phyloP scores from a whole-genome alignment of 495 filamentous ascomycete genomes.

The Penicillium odoratum region DNA sequence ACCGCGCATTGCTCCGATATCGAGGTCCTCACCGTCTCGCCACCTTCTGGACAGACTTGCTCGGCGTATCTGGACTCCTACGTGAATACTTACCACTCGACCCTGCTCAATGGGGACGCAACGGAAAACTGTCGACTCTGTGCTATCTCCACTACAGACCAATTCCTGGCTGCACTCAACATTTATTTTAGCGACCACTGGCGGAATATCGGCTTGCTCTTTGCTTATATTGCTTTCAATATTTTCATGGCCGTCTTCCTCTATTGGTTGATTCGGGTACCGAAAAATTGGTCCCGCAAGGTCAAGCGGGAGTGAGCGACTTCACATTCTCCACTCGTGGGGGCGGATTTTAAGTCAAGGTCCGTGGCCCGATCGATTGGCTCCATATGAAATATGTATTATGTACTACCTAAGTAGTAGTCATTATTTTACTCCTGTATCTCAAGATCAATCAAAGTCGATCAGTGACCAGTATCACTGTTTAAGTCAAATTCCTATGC shows the following conservation, averaged over 20 bases:
- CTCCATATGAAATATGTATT: neutral
- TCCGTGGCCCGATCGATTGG: neutral
- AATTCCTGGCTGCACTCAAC: slow-evolving; percentile 53
- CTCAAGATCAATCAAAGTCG: no score
- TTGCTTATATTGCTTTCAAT: slow-evolving; percentile 76
- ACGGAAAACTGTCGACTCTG: slow-evolving; percentile 63
- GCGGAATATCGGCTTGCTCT: slow-evolving; percentile 73
- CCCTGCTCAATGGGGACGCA: slow-evolving; percentile 51
- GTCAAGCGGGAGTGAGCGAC: slow-evolving; percentile 35
- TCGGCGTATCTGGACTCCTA: slow-evolving; percentile 56
- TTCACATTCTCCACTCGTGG: neutral
- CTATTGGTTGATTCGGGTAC: slow-evolving; percentile 79
- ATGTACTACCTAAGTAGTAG: neutral
- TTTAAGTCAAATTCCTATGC: no score
- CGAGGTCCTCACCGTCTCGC: slow-evolving; percentile 58
- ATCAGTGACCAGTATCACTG: no score
- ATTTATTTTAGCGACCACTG: slow-evolving; percentile 58
- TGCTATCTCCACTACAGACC: slow-evolving; percentile 57
- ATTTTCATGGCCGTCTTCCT: slow-evolving; percentile 66
- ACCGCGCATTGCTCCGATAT: slow-evolving; percentile 57
- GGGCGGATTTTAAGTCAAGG: neutral
- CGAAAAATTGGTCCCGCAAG: slow-evolving; percentile 58
- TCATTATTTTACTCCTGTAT: no score
- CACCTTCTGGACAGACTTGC: slow-evolving; percentile 56
- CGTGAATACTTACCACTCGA: slow-evolving; percentile 46